These are phyloP conservation scores for Tetrahymena malaccensis DNA, from an alignment of 73 alveolate genomes.

Conservation along the genomic window DNA sequence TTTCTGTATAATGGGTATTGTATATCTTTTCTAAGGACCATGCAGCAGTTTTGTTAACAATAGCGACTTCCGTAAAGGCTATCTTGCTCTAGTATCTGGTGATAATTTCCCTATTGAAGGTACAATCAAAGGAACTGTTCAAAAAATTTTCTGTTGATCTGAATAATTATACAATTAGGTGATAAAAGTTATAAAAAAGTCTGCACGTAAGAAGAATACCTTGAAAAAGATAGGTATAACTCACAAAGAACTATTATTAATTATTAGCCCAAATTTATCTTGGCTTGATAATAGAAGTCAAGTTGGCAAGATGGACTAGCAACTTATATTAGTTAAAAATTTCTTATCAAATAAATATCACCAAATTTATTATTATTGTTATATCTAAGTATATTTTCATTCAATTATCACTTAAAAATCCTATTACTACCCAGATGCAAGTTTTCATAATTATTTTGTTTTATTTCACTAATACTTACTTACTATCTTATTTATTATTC, in stretches of 20 bases:
- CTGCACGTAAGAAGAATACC: too few species aligned
- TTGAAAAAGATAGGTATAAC: too few species aligned
- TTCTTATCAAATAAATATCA: background rate
- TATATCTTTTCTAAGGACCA: background rate
- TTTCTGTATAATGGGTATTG: background rate
- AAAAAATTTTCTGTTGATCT: background rate
- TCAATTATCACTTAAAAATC: background rate
- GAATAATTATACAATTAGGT: background rate
- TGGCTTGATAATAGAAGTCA: background rate
- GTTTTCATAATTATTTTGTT: too few species aligned
- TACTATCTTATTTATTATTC: too few species aligned
- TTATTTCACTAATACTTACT: too few species aligned
- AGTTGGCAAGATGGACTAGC: background rate
- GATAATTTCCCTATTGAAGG: background rate
- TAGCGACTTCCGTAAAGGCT: background rate
- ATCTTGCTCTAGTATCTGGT: background rate
- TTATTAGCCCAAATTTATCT: background rate
- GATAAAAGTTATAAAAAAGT: background rate
- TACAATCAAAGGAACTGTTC: background rate
- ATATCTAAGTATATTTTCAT: background rate
- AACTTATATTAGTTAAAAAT: background rate
- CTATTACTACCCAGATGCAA: background rate
- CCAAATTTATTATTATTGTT: background rate
- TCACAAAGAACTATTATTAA: background rate
- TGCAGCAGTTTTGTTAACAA: background rate